Evolutionary conservation across 2,329 filamentous ascomycete genomes (phyloP), one percentile per base, ranked within the genome.

Genomic region (Beauveria scarabaeidicola): DNA sequence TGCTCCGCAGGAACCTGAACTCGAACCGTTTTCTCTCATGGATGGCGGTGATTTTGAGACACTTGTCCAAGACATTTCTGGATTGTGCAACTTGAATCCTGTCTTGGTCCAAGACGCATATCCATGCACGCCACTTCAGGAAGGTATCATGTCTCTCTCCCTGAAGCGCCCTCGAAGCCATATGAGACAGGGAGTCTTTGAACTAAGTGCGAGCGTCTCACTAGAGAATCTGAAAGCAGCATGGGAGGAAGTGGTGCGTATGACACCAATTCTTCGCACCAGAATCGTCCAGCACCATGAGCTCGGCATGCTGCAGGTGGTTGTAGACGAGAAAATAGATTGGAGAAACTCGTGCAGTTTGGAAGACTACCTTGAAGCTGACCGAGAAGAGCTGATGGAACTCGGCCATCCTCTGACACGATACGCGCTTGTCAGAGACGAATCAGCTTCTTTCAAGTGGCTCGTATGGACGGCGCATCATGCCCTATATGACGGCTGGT

Each of bases 381-480:
- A 51, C 21, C 13, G 1, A 13, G 9, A 13, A 21, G 10, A 13
- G 10, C 19, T n/a, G 5, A 48, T 57, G 44, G 17, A 25, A 10
- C 3, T 46, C 13, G 43, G 44, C 3, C n/a, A 21, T 7, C 29
- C 54, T 0, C 19, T 57, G 27, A 40, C 46, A 6, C n/a, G 54
- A n/a, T n/a, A 23, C 27, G 25, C 27, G 9, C 52, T 44, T 5
- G 41, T 44, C 17, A 29, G 7, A 10, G 46, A 48, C 17, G 41
- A 32, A 11, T 36, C 6, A 4, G 36, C 19, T 21, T 13, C 8
- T 8, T 15, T 4, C 6, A 38, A 21, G 25, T 70, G 64, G 52
- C 68, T 71, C 3, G 64, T 70, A 0, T 70, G 68, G 64, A 70
- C 69, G 0, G 62, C 65, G 0, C 70, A 72, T 9, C 70, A 72